Base-by-base conservation (phyloP, 2,329 filamentous ascomycete species). In the Xylaria sp. region DNA sequence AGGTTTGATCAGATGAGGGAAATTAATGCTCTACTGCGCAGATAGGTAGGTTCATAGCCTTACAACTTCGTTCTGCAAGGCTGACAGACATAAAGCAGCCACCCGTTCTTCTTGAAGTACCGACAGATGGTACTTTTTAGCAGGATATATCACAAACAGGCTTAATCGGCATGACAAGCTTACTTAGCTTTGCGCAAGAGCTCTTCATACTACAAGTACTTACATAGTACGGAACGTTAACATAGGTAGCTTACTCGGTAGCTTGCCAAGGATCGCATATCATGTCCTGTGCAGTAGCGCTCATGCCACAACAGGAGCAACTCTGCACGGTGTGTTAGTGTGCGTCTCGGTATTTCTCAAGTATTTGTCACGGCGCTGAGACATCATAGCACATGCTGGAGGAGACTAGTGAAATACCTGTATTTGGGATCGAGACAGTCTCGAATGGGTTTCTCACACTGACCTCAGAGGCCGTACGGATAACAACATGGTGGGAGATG, bases 271-370 rank as follows among this genome's bases (percentile, higher is more conserved):
- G 47, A n/a, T 35, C 19, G 46, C 40, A 58, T 47, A 29, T 58
- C 54, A 52, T 54, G 48, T 58, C 40, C 33, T 58, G 23, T 51
- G 54, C 54, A 58, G 44, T 40, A 51, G 54, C 10, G 46, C 46
- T 21, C 46, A 49, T 29, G 19, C 54, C 43, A 44, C 29, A 8
- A 27, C 46, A 38, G n/a, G 40, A 49, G 49, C 46, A 33, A 59
- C 15, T 41, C 43, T 49, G 38, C 46, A 44, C 46, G 17, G 37
- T 56, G 51, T 54, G 25, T 31, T 25, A 25, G 21, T 43, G 38
- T 37, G 10, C 27, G n/a, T 19, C n/a, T 44, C 35, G 27, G 47
- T 58, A 57, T 9, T 35, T 25, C n/a, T n/a, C 21, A 40, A 21
- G 58, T 55, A 56, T 55, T 58, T 52, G 59, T 49, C 49, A 54